Conservation (phyloP, 2,329 filamentous ascomycete genomes). For the Tympanopsis confertula region DNA sequence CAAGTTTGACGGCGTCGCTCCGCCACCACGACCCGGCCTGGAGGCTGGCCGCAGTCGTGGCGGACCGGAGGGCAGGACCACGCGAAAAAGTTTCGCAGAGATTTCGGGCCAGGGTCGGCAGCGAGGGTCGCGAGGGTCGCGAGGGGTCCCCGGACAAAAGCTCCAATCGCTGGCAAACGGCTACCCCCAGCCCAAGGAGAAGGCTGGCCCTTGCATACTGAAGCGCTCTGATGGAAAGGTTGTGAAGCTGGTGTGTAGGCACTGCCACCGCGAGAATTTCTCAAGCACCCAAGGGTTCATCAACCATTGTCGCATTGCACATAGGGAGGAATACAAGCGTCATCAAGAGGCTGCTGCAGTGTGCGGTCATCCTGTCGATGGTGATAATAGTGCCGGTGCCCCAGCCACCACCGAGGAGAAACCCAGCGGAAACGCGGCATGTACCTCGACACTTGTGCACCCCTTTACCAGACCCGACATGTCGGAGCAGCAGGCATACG, state of each 20-base stretch:
- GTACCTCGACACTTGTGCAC: constrained; percentile 42
- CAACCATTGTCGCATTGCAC: constrained; percentile 94
- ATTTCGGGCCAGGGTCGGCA: constrained; percentile 37
- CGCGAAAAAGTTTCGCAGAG: constrained; percentile 63
- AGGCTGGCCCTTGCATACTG: constrained; percentile 70
- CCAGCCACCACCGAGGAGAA: constrained; percentile 9
- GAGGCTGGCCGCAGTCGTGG: constrained; percentile 30
- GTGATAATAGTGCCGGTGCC: constrained; percentile 37
- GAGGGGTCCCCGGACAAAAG: constrained; percentile 45
- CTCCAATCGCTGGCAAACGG: constrained; percentile 60
- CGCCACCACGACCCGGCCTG: no score
- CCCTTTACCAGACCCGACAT: constrained; percentile 47
- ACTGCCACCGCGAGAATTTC: constrained; percentile 83
- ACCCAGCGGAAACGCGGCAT: constrained; percentile 8
- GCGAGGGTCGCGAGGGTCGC: constrained; percentile 42
- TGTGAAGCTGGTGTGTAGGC: constrained; percentile 81
- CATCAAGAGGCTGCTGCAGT: constrained; percentile 87
- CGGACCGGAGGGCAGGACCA: constrained; percentile 61
- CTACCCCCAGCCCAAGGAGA: constrained; percentile 66
- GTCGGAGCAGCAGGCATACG: constrained; percentile 37
- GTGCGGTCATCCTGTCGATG: constrained; percentile 73
- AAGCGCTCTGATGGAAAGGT: constrained; percentile 73
- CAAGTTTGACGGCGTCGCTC: constrained; percentile 58
- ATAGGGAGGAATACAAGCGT: constrained; percentile 85
- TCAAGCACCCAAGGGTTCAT: constrained; percentile 98